These are phyloP conservation scores for Barnettozyma pratensis DNA, from an alignment of 805 yeast genomes.

Conservation along the genomic window DNA sequence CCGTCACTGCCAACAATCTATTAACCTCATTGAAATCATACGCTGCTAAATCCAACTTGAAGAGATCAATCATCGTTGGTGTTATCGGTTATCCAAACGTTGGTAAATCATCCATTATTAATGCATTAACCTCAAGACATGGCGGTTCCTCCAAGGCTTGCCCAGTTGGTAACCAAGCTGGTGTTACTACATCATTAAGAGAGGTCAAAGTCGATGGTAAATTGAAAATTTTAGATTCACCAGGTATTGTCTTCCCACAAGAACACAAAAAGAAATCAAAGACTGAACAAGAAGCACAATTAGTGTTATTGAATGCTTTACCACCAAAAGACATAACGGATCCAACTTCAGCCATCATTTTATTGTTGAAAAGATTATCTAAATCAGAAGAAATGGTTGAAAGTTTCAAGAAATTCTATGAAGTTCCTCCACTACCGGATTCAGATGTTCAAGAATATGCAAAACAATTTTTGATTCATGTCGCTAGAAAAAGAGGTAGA, in stretches of 20 bases:
- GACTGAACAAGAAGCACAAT: constrained; percentile 76
- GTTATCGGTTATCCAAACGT: constrained; percentile 97
- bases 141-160: constrained; percentile 72
- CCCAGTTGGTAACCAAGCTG: constrained; percentile 97
- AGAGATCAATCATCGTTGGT: constrained; percentile 88
- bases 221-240: constrained; percentile 86
- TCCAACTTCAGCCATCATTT: constrained; percentile 75
- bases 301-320: constrained; percentile 81
- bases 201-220: constrained; percentile 90
- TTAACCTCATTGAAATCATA: constrained; percentile 80
- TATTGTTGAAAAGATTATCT: constrained; percentile 70
- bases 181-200: constrained; percentile 88
- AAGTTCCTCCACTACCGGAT: constrained; percentile 75
- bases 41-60: constrained; percentile 77
- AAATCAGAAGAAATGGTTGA: constrained; percentile 74
- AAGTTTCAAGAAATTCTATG: constrained; percentile 66
- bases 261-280: constrained; percentile 49
- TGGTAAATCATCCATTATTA: constrained; percentile 92
- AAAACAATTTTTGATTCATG: constrained; percentile 83
- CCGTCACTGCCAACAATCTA: constrained; percentile 67
- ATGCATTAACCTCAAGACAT: constrained; percentile 79
- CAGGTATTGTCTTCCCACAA: constrained; percentile 93
- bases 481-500: constrained; percentile 90
- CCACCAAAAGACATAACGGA: constrained; percentile 84
- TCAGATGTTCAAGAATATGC: constrained; percentile 69